Base-by-base conservation (phyloP, 345 rosid species). In the Cardamine chenopodiifolia region DNA sequence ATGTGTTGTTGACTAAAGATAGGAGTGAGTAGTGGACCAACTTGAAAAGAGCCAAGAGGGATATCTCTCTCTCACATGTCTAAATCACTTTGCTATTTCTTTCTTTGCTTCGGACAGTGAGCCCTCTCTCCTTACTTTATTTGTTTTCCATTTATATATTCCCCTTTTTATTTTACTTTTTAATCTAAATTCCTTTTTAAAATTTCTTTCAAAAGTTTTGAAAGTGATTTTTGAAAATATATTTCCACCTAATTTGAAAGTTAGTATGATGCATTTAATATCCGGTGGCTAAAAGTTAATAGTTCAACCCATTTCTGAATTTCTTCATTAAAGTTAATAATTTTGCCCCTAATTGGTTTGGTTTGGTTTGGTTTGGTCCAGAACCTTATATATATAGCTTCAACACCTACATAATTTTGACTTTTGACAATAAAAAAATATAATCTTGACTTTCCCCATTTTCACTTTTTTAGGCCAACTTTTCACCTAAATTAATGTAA, bases 41-140 rank as follows among this genome's bases (percentile, higher is more conserved):
- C 28, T 14, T 37, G 68, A 68, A 75, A 75, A 53, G 56, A 60
- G 34, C 35, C 37, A 67, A 60, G 4, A 63, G 53, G 25, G 17
- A 53, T 62, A 64, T 55, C 34, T 64, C 55, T 23, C 72, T 65
- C 80, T 78, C 78, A 72, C 64, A 66, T 72, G 81, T 78, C 81
- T 18, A 13, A 8, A 35, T 78, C 81, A 72, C 78, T 78, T 78
- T 78, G 73, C 81, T 60, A 72, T 78, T 72, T 78, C 81, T 78
- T 60, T 78, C 74, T 60, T 78, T 78, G 77, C 78, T 72, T 78
- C 19, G 81, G 70, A 72, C 78, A 72, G 73, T 78, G 81, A 78
- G 81, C 78, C 74, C 37, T 72, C 81, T 66, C 74, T 78, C 81
- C 81, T 58, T 42, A 52, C 73, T 78, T 78, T 78, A 59, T 59